Evolutionary conservation across 2,329 filamentous ascomycete genomes (phyloP), one percentile per base, ranked within the genome.

Genomic region (Penicillium sumatraense): DNA sequence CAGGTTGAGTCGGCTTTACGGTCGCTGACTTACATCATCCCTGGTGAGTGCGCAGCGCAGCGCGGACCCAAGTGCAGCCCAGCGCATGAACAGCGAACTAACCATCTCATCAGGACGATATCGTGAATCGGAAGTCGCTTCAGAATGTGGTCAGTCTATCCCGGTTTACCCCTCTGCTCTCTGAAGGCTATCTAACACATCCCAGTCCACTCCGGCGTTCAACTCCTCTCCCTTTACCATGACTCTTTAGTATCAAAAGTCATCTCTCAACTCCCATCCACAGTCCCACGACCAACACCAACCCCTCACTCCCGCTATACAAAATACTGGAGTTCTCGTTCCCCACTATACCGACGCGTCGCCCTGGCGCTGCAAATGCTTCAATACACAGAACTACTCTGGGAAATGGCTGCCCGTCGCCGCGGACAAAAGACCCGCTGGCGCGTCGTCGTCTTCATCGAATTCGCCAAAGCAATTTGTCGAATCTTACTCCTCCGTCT

Each of bases 371-470:
- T 99, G 46, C 91, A 96, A 71, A 89, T 96, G 77, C 89, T 97
- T 23, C 90, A 95, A 64, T 98, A 98, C 71, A 96, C 93, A 0
- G 91, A 99, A 76, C 80, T 99, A 26, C 78, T 99, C n/a, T 95
- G 93, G 84, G 95, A 99, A 73, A 99, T 99, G 95, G 86, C 89
- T 24, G 93, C 93, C 24, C 96, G 96, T 75, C 84, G 93, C 46
- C 87, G 87, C 59, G 92, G 89, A 41, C 84, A 96, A 73, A 86
- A 84, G 67, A 77, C 88, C 23, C 86, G 92, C 26, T 99, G 95
- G 95, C 87, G 90, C 49, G 86, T 96, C 0, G 86, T 98, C 5
- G 87, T 98, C 10, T 71, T 96, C 3, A 80, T 99, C 20, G 95
- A 99, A 76, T 83, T 86, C 1, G 80, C 95, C 69, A 98, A 98